Base-by-base conservation (phyloP, 345 rosid species). In the Eucalyptus cladocalyx region DNA sequence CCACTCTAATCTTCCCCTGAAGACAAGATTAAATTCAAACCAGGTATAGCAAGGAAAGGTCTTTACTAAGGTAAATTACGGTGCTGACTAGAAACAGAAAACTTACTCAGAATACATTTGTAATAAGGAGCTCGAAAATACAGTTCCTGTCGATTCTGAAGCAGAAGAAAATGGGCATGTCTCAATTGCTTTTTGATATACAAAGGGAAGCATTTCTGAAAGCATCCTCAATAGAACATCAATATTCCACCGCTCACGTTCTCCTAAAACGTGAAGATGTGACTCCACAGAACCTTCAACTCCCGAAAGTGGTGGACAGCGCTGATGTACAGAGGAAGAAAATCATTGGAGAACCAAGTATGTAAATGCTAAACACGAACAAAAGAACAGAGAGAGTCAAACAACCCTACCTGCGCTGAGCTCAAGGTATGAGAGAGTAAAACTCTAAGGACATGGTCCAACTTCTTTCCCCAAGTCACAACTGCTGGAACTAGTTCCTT, bases 211-310 rank as follows among this genome's bases (percentile, higher is more conserved):
- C 92, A 97, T 91, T 86, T 95, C 99, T 89, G 90, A 83, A 89
- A 97, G 94, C 95, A 96, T 95, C 92, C 98, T 95, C 92, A 97
- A 91, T 72, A 97, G 93, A 92, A 96, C 97, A 93, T 97, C 98
- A 91, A 97, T 93, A 91, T 92, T 96, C 99, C 99, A 97, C 83
- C 96, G 98, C 91, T 97, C 99, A 53, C 97, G 94, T 94, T 97
- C 99, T 91, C 99, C 99, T 89, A 97, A 91, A 89, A 94, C 97
- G 91, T 93, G 98, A 87, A 97, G 93, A 91, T 97, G 97, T 87
- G 97, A 96, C 91, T 97, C 99, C 90, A 97, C 88, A 86, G 99
- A 96, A 87, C 99, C 98, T 93, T 97, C 98, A 90, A 97, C 99
- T 58, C 99, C 99, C 80, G 99, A 97, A 92, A 97, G 95, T 81